These are phyloP conservation scores for Pilaira anomala DNA, from an alignment of 192 early-diverging fungal species.

Conservation along the genomic window DNA sequence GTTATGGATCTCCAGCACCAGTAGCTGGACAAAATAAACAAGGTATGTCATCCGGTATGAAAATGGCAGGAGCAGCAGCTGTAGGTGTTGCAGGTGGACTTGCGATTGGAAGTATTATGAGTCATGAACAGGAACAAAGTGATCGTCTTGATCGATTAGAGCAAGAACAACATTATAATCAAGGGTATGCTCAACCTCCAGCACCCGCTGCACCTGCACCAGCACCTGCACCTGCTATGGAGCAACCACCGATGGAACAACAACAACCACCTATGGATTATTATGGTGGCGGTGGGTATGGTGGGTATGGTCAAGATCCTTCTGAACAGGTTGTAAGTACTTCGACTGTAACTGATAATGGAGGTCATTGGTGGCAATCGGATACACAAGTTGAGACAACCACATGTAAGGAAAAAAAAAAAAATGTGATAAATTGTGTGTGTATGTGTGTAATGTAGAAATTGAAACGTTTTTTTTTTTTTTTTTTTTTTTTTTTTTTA, in stretches of 20 bases:
- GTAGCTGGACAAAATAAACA: slow-evolving; percentile 9
- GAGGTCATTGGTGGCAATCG: slow-evolving; percentile 28
- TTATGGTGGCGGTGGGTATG: slow-evolving; percentile 9
- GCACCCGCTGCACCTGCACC: not conserved
- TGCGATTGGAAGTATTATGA: slow-evolving; percentile 32
- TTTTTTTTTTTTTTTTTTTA: not conserved
- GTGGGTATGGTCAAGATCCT: not conserved
- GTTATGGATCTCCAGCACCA: too few relatives aligned
- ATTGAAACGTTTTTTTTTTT: not conserved
- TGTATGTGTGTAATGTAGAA: too few relatives aligned
- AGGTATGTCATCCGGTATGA: slow-evolving; percentile 26
- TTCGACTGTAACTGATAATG: slow-evolving; percentile 33
- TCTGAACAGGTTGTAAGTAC: not conserved
- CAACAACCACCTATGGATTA: slow-evolving; percentile 14
- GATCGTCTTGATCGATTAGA: slow-evolving; percentile 32
- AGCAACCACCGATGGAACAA: slow-evolving; percentile 2
- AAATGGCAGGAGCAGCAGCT: slow-evolving; percentile 29
- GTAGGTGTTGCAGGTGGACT: slow-evolving; percentile 30
- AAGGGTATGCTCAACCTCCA: not conserved
- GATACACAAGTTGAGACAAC: slow-evolving; percentile 27
- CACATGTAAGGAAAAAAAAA: slow-evolving; percentile 10
- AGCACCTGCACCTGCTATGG: not conserved
- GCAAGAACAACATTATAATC: slow-evolving; percentile 11
- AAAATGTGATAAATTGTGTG: too few relatives aligned
- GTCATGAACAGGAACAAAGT: slow-evolving; percentile 29